phyloP scores from a whole-genome alignment of 768 basidiomycete genomes.

The Exidia glandulosa region DNA sequence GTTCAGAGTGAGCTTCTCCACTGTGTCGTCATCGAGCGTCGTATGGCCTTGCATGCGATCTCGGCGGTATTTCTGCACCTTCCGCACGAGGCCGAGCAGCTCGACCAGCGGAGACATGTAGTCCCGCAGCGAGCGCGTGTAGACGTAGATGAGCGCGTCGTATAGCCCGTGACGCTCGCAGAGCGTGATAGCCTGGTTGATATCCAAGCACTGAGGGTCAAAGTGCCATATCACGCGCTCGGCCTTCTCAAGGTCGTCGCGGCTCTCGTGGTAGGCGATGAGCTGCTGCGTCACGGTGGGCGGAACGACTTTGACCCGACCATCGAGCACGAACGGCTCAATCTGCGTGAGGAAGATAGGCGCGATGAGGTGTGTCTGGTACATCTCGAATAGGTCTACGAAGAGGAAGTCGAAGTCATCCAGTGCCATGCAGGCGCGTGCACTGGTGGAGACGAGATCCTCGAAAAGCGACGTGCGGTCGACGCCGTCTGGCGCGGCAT shows the following conservation, averaged over 20 bases:
- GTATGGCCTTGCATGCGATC: conserved; percentile 12
- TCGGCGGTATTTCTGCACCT: conserved; percentile 44
- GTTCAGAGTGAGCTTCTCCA: conserved; percentile 27
- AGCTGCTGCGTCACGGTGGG: conserved; percentile 82
- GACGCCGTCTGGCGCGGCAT: conserved; percentile 71
- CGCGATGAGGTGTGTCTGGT: conserved; percentile 72
- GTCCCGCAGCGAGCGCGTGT: conserved; percentile 78
- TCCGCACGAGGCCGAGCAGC: conserved; percentile 64
- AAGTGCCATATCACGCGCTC: conserved; percentile 95
- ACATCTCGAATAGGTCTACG: conserved; percentile 87
- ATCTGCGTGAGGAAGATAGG: conserved; percentile 74
- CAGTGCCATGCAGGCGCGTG: conserved; percentile 70
- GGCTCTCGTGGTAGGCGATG: conserved; percentile 64
- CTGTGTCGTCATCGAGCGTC: conserved; percentile 1
- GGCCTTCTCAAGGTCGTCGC: conserved; percentile 58
- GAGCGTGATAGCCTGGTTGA: conserved; percentile 82
- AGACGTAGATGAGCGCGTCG: conserved; percentile 91
- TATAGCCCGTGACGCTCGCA: conserved; percentile 79
- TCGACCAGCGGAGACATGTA: conserved; percentile 85
- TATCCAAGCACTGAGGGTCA: conserved; percentile 80
- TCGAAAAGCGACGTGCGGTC: conserved; percentile 88
- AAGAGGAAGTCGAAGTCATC: conserved; percentile 80
- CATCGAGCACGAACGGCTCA: conserved; percentile 70
- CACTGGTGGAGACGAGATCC: conserved; percentile 66
- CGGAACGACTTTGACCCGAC: conserved; percentile 63